A percentile compares a stretch with the other conserved stretches of the same genome.
Conservation (phyloP, 192 early-diverging fungal genomes). For the Martensiomyces pterosporus region DNA sequence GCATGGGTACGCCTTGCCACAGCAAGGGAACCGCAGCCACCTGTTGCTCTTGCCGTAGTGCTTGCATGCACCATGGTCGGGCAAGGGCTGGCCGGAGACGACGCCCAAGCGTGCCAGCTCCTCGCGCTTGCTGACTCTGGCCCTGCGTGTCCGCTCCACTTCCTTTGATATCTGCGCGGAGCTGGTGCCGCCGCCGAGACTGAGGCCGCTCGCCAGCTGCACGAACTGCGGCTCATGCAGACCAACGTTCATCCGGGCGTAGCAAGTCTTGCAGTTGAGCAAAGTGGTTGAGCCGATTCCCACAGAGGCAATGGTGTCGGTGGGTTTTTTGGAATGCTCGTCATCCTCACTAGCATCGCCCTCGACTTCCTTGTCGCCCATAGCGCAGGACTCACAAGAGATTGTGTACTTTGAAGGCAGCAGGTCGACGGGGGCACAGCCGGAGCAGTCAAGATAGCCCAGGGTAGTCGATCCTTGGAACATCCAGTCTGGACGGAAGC, state of each 20-base stretch:
- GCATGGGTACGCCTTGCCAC: conserved; percentile 76
- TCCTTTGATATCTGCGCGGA: conserved; percentile 45
- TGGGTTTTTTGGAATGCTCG: neutral
- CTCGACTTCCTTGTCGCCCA: conserved; percentile 32
- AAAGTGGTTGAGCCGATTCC: conserved; percentile 14
- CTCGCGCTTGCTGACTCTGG: conserved; percentile 43
- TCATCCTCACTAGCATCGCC: neutral
- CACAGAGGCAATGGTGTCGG: conserved; percentile 13
- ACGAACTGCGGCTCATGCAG: conserved; percentile 55
- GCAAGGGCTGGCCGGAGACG: conserved; percentile 69
- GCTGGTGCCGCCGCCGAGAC: conserved; percentile 27
- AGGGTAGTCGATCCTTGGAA: conserved; percentile 53
- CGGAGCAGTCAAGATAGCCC: conserved; percentile 73
- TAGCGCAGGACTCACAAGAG: conserved; percentile 66
- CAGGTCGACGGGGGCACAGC: conserved; percentile 65
- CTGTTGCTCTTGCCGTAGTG: conserved; percentile 84
- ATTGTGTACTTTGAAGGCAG: conserved; percentile 66
- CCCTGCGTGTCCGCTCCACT: conserved; percentile 47
- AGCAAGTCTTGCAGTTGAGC: conserved; percentile 38
- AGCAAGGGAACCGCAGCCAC: conserved; percentile 94
- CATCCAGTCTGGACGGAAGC: conserved; percentile 60
- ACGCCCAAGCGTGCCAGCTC: conserved; percentile 58
- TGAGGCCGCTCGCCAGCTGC: conserved; percentile 36
- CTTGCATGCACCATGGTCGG: conserved; percentile 72
- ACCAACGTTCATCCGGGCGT: conserved; percentile 27